A percentile compares a stretch with the other conserved stretches of the same genome.
Evolutionary conservation across 306 rosid genomes (phyloP).

Genomic region (Dryas alaskensis): DNA sequence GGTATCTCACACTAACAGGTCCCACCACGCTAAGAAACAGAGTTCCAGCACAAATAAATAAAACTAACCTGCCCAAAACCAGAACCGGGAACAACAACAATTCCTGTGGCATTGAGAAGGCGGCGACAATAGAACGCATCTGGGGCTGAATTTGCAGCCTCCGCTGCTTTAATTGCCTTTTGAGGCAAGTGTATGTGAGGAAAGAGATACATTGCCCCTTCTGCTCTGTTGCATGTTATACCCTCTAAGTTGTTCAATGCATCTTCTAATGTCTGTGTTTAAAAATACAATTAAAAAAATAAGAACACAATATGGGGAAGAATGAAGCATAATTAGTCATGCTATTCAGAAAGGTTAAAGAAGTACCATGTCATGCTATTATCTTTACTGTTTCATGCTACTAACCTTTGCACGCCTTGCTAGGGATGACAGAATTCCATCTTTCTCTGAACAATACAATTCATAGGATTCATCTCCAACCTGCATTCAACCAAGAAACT

Average conservation of each 20-base stretch:
- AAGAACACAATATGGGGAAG: neutral
- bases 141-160: constrained; percentile 55
- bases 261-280: constrained; percentile 59
- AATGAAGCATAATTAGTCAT: neutral
- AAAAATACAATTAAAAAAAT: neutral
- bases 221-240: constrained; percentile 82
- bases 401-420: constrained; percentile 91
- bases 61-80: constrained; percentile 87
- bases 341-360: neutral
- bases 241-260: constrained; percentile 77
- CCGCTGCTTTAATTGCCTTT: constrained; percentile 83
- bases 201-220: constrained; percentile 91
- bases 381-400: constrained; percentile 11
- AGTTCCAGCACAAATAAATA: neutral
- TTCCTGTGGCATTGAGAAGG: constrained; percentile 79
- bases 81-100: constrained; percentile 87
- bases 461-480: constrained; percentile 89
- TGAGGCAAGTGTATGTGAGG: constrained; percentile 59
- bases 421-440: constrained; percentile 71
- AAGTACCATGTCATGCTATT: neutral
- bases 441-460: constrained; percentile 64
- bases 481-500: constrained; percentile 41
- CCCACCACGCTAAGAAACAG: neutral
- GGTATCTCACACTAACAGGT: neutral
- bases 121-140: constrained; percentile 71